Conservation (phyloP, 179 eudicot genomes). For the Amaranthus tricolor region DNA sequence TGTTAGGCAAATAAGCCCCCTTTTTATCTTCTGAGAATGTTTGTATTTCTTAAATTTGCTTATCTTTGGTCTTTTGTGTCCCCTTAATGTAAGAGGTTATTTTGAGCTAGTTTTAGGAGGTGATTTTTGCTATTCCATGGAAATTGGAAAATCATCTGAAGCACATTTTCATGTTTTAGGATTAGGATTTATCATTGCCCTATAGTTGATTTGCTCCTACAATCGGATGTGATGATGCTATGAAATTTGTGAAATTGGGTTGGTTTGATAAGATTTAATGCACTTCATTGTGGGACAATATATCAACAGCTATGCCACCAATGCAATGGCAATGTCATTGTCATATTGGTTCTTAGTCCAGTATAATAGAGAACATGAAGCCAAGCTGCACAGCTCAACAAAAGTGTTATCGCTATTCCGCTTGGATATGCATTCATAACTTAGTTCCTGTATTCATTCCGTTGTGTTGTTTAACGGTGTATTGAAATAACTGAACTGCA, state of each 20-base stretch:
- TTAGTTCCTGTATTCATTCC: neutral
- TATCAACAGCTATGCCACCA: neutral
- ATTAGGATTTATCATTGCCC: too few species aligned
- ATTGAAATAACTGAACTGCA: neutral
- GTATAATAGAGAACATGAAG: neutral
- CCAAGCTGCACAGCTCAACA: neutral
- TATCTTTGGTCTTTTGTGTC: neutral
- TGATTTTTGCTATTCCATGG: neutral
- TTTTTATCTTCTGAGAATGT: neutral
- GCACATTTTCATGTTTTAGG: neutral
- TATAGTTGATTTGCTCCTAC: neutral
- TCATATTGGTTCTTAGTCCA: neutral
- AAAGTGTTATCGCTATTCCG: neutral
- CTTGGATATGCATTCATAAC: too few species aligned
- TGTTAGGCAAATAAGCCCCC: neutral
- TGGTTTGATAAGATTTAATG: neutral
- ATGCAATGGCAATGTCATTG: neutral
- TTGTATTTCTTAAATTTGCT: neutral
- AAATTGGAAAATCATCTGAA: neutral
- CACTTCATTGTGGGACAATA: neutral
- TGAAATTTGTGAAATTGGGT: neutral
- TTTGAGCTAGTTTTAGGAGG: neutral
- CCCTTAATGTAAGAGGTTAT: too few species aligned
- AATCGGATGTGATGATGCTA: neutral
- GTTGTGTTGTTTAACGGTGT: neutral